Conservation (phyloP, 2,329 filamentous ascomycete species). For the Didymella exigua region DNA sequence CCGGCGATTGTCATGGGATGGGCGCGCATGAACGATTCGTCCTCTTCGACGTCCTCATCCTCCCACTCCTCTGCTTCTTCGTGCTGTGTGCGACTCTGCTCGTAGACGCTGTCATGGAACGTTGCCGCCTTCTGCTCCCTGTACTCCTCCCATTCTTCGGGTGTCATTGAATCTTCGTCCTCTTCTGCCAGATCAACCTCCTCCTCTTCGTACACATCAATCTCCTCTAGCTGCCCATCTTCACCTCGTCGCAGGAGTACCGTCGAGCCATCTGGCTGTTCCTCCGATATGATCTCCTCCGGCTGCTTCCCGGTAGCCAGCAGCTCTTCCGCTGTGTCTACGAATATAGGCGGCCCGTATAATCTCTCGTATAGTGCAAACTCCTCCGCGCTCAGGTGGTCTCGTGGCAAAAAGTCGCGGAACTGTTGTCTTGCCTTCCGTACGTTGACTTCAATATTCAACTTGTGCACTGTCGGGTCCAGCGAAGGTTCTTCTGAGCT, state of each 20-base stretch:
- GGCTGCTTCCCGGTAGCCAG: conserved; percentile 52
- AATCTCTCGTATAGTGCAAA: conserved; percentile 77
- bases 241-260: conserved; percentile 61
- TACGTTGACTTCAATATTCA: conserved; percentile 66
- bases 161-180: conserved; percentile 37
- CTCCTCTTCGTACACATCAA: conserved; percentile 51
- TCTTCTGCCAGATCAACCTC: conserved; percentile 42
- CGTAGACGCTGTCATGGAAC: conserved; percentile 46
- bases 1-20: conserved; percentile 78
- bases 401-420: conserved; percentile 75
- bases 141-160: conserved; percentile 43
- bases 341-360: conserved; percentile 73
- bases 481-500: neutral
- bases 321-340: conserved; percentile 63
- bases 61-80: conserved; percentile 50
- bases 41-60: conserved; percentile 38
- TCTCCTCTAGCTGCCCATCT: conserved; percentile 66
- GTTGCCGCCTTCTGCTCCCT: conserved; percentile 38
- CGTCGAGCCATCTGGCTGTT: conserved; percentile 37
- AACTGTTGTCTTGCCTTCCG: conserved; percentile 75
- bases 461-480: conserved; percentile 25
- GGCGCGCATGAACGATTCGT: conserved; percentile 58
- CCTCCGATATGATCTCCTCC: conserved; percentile 50
- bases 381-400: conserved; percentile 72
- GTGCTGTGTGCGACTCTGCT: conserved; percentile 51